Conservation (phyloP, 345 rosid genomes). For the Erysimum cheiranthoides region DNA sequence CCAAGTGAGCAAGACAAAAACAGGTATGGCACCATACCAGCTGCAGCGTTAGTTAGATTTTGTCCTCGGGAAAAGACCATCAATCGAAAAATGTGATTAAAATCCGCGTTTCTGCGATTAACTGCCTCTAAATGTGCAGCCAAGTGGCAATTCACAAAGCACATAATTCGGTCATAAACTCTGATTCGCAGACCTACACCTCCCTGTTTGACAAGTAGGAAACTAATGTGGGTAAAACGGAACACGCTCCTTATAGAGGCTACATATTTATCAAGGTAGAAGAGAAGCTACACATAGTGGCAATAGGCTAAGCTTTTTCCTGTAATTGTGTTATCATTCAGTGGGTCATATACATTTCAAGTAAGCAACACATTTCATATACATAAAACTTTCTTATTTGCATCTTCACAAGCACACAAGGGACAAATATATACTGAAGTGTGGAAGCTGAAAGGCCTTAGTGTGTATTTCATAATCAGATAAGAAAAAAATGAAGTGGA, state of each 20-base stretch:
- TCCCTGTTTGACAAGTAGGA: conserved; percentile 55
- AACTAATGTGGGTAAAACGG: background rate
- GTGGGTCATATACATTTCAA: background rate
- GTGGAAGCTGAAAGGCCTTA: background rate
- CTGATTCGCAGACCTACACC: conserved; percentile 86
- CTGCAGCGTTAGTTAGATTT: conserved; percentile 52
- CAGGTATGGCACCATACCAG: conserved; percentile 94
- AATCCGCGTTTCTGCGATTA: conserved; percentile 76
- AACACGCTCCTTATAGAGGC: background rate
- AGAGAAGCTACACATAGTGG: background rate
- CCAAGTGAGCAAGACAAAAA: conserved; percentile 89
- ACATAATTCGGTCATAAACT: conserved; percentile 77
- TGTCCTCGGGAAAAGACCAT: conserved; percentile 68
- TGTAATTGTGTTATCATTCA: background rate
- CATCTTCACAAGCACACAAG: conserved; percentile 6
- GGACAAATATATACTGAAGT: background rate
- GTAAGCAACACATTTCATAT: conserved; percentile 2
- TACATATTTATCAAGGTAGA: too few species aligned
- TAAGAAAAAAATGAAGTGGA: background rate
- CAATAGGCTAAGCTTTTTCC: background rate
- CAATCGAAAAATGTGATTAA: conserved; percentile 70
- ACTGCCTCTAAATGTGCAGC: conserved; percentile 92
- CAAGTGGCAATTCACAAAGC: conserved; percentile 84
- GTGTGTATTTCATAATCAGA: background rate
- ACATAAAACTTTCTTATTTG: conserved; percentile 9